phyloP scores from a whole-genome alignment of 2,329 filamentous ascomycete genomes.

The Penicillium griseofulvum region DNA sequence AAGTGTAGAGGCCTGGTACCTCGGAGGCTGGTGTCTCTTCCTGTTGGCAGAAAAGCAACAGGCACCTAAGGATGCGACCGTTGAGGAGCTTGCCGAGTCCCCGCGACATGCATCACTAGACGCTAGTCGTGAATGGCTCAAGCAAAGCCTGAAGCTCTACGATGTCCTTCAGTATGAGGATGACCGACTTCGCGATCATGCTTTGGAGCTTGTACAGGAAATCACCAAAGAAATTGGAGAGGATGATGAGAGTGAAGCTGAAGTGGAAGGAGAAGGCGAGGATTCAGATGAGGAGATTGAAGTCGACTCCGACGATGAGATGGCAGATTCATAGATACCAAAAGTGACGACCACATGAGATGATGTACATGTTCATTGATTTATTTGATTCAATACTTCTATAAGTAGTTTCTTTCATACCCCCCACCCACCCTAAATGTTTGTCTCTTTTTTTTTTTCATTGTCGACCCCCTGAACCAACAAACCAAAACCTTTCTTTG shows the following conservation, averaged over 20 bases:
- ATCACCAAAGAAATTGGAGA: slow-evolving; percentile 66
- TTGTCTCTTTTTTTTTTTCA: not conserved
- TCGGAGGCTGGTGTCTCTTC: slow-evolving; percentile 90
- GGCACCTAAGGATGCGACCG: slow-evolving; percentile 35
- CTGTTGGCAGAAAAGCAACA: slow-evolving; percentile 56
- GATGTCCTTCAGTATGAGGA: slow-evolving; percentile 70
- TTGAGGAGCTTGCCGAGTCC: slow-evolving; percentile 43
- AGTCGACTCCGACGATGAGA: slow-evolving; percentile 54
- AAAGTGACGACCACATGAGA: slow-evolving; percentile 23
- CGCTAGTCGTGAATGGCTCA: slow-evolving; percentile 78
- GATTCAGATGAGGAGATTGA: slow-evolving; percentile 55
- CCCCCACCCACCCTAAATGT: not conserved
- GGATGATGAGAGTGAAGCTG: slow-evolving; percentile 56
- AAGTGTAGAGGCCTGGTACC: slow-evolving; percentile 94
- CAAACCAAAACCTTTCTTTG: slow-evolving; percentile 9
- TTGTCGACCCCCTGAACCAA: not conserved
- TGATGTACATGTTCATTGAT: slow-evolving; percentile 23
- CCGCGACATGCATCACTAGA: slow-evolving; percentile 64
- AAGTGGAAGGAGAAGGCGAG: slow-evolving; percentile 51
- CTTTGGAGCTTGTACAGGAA: slow-evolving; percentile 45
- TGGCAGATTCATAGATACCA: slow-evolving; percentile 48
- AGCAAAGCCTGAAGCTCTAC: slow-evolving; percentile 77
- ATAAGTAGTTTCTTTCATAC: slow-evolving; percentile 14
- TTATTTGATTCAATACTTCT: slow-evolving; percentile 34
- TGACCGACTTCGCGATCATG: slow-evolving; percentile 46